phyloP scores from a whole-genome alignment of 441 rosid genomes.

The Flueggea neowawraea region DNA sequence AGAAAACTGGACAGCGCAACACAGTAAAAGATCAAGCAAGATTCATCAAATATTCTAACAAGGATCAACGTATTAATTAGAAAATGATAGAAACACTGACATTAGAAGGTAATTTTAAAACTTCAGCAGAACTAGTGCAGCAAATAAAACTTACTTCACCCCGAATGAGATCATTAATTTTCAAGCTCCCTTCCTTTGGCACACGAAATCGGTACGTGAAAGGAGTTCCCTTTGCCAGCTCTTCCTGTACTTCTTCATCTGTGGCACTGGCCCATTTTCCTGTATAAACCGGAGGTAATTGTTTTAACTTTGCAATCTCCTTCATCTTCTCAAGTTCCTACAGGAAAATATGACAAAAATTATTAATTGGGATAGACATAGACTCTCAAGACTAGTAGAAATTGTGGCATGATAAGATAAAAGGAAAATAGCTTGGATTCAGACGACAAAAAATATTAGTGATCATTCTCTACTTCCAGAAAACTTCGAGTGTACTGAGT shows the following conservation, averaged over 20 bases:
- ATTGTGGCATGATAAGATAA: too few species aligned
- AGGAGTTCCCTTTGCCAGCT: conserved; percentile 78
- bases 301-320: conserved; percentile 66
- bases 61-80: too few species aligned
- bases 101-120: too few species aligned
- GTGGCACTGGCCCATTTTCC: conserved; percentile 92
- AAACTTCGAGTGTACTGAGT: too few species aligned
- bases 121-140: neutral
- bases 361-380: neutral
- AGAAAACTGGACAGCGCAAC: too few species aligned
- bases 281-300: conserved; percentile 78
- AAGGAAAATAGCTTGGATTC: too few species aligned
- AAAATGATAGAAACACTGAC: too few species aligned
- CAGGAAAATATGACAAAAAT: conserved; percentile 10
- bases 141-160: conserved; percentile 64
- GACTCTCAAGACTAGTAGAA: neutral
- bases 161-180: conserved; percentile 78
- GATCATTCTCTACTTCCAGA: too few species aligned
- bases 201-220: conserved; percentile 85
- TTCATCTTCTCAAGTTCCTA: conserved; percentile 97
- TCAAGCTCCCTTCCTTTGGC: conserved; percentile 78
- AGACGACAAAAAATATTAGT: too few species aligned
- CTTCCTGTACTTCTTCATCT: conserved; percentile 63
- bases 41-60: too few species aligned
- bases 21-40: too few species aligned